Base-by-base conservation (phyloP, 2,329 filamentous ascomycete genomes). In the Diaporthe sp. region DNA sequence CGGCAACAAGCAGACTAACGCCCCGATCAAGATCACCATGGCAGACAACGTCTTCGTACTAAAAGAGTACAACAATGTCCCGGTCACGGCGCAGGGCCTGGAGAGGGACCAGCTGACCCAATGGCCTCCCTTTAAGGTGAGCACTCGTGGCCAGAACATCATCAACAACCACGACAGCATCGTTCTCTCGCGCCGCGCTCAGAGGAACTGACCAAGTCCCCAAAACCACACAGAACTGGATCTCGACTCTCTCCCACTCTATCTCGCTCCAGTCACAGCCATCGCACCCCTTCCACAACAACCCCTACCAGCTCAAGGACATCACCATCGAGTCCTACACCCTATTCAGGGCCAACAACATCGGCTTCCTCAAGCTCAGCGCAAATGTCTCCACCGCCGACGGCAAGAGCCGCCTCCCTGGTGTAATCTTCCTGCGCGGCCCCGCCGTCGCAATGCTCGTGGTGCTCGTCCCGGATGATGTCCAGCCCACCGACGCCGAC, bases 391-490 rank as follows among this genome's bases (percentile, higher is more conserved):
- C 83, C 75, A 92, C 90, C 78, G 74, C 77, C 1, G 82, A 83
- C 0, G 87, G 86, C 73, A 88, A 90, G 77, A 71, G 22, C 31
- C 81, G 79, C 0, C 85, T 93, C 0, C 90, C 91, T 0, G 90
- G 89, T 6, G 84, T 84, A 2, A 85, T 90, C 0, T 89, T 93
- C 76, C 85, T 93, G 2, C 87, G 91, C 51, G 91, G 91, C 0
- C 87, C 90, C n/a, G 89, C 87, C 79, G 90, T 92, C 58, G 90
- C 87, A 34, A 90, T 92, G 87, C 86, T 92, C 12, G 86, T 91
- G 39, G 86, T 90, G 79, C 85, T 91, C 10, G 78, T 89, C 10
- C 90, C 90, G 0, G 87, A 90, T 67, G 89, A 91, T 79, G 82
- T 78, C 2, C 68, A 47, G 44, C 44, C 58, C 42, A 13, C 39